Percentiles rank a stretch among this genome's conserved stretches.
Evolutionary conservation across 305 asterid species (phyloP).

Genomic region (Fraxinus floribunda): DNA sequence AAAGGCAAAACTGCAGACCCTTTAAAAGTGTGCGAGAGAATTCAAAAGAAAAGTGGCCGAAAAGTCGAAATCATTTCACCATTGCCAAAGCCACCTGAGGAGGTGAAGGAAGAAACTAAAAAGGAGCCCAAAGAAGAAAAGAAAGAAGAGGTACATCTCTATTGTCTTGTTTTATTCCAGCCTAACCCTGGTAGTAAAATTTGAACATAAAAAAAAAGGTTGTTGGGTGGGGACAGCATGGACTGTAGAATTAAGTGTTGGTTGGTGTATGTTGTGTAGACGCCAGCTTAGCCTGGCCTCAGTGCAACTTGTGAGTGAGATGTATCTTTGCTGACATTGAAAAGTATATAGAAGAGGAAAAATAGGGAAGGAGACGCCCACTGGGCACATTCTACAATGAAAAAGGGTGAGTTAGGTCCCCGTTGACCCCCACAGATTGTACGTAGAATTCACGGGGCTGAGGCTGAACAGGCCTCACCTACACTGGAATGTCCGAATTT

Average conservation of each 20-base stretch:
- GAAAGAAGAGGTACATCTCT: conserved; percentile 51
- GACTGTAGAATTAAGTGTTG: neutral
- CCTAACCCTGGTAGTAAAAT: neutral
- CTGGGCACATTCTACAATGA: conserved; percentile 51
- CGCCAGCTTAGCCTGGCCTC: neutral
- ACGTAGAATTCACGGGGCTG: conserved; percentile 8
- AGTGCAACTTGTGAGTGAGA: conserved; percentile 43
- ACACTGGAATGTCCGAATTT: neutral
- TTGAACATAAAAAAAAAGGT: neutral
- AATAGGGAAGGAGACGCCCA: conserved; percentile 25
- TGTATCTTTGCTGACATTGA: conserved; percentile 40
- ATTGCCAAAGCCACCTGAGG: conserved; percentile 42
- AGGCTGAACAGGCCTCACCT: neutral
- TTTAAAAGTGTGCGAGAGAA: conserved; percentile 50
- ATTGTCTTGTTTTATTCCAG: neutral
- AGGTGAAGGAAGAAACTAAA: conserved; percentile 27
- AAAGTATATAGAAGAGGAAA: conserved; percentile 34
- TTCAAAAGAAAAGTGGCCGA: conserved; percentile 49
- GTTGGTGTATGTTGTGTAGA: conserved; percentile 11
- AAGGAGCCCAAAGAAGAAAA: conserved; percentile 45
- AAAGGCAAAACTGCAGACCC: conserved; percentile 59
- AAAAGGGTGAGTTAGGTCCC: conserved; percentile 11
- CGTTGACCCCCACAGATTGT: conserved; percentile 15
- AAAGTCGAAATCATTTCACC: conserved; percentile 59
- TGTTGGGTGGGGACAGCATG: neutral